A percentile compares a stretch with the other conserved stretches of the same genome.
phyloP scores from a whole-genome alignment of 2,329 filamentous ascomycete genomes.

The Diaporthe velutina region DNA sequence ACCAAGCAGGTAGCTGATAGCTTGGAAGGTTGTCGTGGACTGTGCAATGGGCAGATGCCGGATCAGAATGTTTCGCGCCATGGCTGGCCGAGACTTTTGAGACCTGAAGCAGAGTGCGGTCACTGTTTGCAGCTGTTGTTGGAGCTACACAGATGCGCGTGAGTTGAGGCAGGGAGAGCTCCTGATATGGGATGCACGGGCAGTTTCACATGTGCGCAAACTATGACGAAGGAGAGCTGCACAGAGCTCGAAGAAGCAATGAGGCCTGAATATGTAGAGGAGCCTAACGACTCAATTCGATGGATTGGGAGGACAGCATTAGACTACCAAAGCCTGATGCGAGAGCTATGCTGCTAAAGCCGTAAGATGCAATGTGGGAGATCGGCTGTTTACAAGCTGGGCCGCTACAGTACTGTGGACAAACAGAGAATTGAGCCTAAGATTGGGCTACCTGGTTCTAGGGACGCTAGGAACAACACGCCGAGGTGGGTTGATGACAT shows the following conservation, averaged over 20 bases:
- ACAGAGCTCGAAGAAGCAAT: conserved; percentile 12
- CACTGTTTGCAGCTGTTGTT: conserved; percentile 20
- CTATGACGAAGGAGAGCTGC: conserved; percentile 13
- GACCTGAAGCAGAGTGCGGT: not conserved
- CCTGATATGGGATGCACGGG: not conserved
- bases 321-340: not conserved
- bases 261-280: conserved; percentile 27
- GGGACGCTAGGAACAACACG: conserved; percentile 29
- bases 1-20: conserved; percentile 82
- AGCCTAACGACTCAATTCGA: conserved; percentile 26
- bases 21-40: conserved; percentile 71
- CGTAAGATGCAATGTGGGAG: conserved; percentile 4
- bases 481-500: conserved; percentile 9
- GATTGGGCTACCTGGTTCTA: not conserved
- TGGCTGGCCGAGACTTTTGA: conserved; percentile 17
- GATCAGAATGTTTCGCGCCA: conserved; percentile 47
- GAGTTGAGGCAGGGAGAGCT: conserved; percentile 20
- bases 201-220: conserved; percentile 36
- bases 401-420: conserved; percentile 5
- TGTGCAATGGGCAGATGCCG: conserved; percentile 70
- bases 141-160: not conserved
- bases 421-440: not conserved
- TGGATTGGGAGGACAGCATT: conserved; percentile 21
- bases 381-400: conserved; percentile 16
- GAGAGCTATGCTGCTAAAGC: conserved; percentile 11